These are phyloP conservation scores for Fusarium bulbicola DNA, from an alignment of 2,329 filamentous ascomycete genomes.

Conservation along the genomic window DNA sequence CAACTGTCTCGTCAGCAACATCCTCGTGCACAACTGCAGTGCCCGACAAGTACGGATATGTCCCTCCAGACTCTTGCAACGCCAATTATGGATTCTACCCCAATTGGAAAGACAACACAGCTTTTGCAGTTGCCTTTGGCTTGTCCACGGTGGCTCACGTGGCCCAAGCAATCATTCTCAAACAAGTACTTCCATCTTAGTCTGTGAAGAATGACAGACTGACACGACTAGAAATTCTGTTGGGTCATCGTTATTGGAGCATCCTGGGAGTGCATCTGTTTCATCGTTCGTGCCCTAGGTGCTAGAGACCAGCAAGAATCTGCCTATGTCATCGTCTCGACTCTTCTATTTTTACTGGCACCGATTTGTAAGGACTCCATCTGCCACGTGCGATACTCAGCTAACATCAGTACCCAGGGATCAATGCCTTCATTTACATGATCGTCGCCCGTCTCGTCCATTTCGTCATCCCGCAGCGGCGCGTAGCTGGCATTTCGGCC, in stretches of 20 bases:
- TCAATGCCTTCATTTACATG: neutral
- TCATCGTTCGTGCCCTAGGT: neutral
- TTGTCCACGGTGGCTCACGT: neutral
- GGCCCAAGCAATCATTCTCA: neutral
- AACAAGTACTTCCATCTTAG: neutral
- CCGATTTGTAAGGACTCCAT: neutral
- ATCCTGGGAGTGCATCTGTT: neutral
- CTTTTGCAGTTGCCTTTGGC: neutral
- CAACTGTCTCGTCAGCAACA: neutral
- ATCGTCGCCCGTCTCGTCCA: neutral
- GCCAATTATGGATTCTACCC: neutral
- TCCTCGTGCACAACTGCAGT: neutral
- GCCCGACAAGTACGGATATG: neutral
- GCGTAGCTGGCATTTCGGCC: too few species aligned
- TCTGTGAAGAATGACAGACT: neutral
- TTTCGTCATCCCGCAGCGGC: neutral
- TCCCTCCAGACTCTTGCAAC: neutral
- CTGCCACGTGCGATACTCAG: neutral
- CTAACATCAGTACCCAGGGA: neutral
- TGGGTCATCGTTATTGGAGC: neutral
- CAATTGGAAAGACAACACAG: neutral
- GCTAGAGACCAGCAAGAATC: neutral
- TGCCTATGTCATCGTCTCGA: neutral
- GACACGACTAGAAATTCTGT: neutral
- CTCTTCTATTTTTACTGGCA: neutral